Evolutionary conservation across 108 stramenopile species (phyloP), one percentile per base, ranked within the genome.

Genomic region (Epithemia pelagica): DNA sequence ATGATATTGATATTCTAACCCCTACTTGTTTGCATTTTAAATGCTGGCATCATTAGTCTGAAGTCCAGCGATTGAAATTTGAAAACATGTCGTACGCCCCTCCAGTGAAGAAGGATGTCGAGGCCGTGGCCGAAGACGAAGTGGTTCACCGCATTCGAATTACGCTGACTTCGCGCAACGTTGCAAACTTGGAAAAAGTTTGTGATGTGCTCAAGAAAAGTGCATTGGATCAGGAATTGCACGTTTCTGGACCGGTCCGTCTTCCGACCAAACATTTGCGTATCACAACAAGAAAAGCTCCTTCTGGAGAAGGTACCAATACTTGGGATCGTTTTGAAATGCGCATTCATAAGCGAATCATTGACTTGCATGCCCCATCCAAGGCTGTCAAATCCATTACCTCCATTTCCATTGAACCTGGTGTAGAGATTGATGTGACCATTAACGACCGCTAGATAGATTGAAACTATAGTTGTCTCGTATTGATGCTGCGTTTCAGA

Each of bases 261-360:
- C 83, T 99, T 58, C 99, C 99, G 59, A 99, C 99, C 82, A 98
- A 98, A 91, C 81, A 82, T 66, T 88, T 99, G 74, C 78, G 73
- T 61, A 95, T 98, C 74, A 96, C 96, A 68, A 98, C 97, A 74
- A 96, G 99, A 75, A 99, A 99, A 94, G 95, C 98, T 61, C 99
- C 99, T 61, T 86, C 78, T 73, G 99, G 99, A 71, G 97, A 99
- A 80, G 99, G 99, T 84, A 98, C 99, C 90, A 98, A 98, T 90
- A 98, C 99, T 27, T 99, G 96, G 96, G 99, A 99, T 72, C 79
- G 91, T 30, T 97, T 96, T 79, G 95, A 97, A 80, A 97, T 99
- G 97, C 90, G 99, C 68, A 99, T 99, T 88, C 99, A 99, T 91
- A 98, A 98, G 94, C 94, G 99, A 74, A 85, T 99, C 82, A 91